A percentile compares a stretch with the other conserved stretches of the same genome.
phyloP scores from a whole-genome alignment of 257 asterid genomes.

The Cordia subcordata region DNA sequence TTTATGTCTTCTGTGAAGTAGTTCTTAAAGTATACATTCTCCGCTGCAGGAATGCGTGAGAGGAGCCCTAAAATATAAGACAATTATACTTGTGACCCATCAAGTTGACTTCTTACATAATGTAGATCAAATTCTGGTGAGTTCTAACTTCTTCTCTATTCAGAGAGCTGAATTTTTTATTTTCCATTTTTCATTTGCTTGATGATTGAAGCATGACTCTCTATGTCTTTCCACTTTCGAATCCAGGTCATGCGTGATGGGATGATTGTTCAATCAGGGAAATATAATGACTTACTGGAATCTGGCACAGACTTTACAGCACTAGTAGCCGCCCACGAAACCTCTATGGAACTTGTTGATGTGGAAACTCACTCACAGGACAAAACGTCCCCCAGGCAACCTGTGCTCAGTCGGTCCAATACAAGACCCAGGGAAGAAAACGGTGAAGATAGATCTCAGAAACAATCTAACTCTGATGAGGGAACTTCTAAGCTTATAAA shows the following conservation, averaged over 20 bases:
- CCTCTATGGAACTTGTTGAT: conserved; percentile 59
- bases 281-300: conserved; percentile 39
- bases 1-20: neutral
- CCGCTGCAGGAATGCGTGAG: conserved; percentile 57
- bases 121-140: conserved; percentile 63
- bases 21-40: neutral
- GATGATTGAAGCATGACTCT: neutral
- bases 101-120: conserved; percentile 73
- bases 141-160: neutral
- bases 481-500: conserved; percentile 50
- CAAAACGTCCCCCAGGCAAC: conserved; percentile 23
- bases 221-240: neutral
- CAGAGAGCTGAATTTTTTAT: neutral
- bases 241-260: conserved; percentile 68
- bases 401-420: conserved; percentile 10
- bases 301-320: conserved; percentile 49
- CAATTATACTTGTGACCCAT: conserved; percentile 66
- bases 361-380: conserved; percentile 12
- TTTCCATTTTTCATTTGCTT: neutral
- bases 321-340: conserved; percentile 71
- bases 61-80: conserved; percentile 54
- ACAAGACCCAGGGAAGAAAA: conserved; percentile 14
- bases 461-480: conserved; percentile 20
- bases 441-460: conserved; percentile 16
- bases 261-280: conserved; percentile 63